Evolutionary conservation across 2,329 filamentous ascomycete species (phyloP).

Genomic region (Emergomyces pasteurianus): DNA sequence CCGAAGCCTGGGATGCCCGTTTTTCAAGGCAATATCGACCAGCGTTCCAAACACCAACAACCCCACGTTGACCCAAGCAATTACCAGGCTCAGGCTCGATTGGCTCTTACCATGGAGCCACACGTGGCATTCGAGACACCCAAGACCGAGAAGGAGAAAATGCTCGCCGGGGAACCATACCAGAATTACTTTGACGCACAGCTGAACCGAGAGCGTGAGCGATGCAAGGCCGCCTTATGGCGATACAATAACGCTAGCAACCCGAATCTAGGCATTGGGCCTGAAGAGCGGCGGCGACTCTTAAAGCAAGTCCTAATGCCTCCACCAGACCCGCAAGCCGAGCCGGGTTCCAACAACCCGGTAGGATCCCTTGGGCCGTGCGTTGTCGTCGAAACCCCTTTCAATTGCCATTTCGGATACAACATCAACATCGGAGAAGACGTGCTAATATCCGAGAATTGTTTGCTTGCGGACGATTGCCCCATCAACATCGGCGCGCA

Average conservation of each 20-base stretch:
- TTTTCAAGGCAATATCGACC: slow-evolving; percentile 27
- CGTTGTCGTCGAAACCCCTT: slow-evolving; percentile 73
- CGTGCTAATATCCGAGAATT: slow-evolving; percentile 71
- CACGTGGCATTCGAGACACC: slow-evolving; percentile 28
- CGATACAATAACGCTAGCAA: slow-evolving; percentile 77
- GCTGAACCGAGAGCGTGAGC: slow-evolving; percentile 70
- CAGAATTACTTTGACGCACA: slow-evolving; percentile 60
- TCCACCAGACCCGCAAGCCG: slow-evolving; percentile 20
- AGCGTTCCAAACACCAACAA: slow-evolving; percentile 22
- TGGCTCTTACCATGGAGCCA: slow-evolving; percentile 32
- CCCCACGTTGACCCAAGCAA: slow-evolving; percentile 27
- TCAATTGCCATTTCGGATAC: slow-evolving; percentile 90
- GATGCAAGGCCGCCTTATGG: slow-evolving; percentile 70
- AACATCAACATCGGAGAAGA: slow-evolving; percentile 82
- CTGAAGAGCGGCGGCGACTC: slow-evolving; percentile 30
- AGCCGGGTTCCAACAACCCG: slow-evolving; percentile 41
- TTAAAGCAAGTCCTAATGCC: slow-evolving; percentile 29
- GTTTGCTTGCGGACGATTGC: slow-evolving; percentile 76
- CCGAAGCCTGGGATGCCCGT: slow-evolving; percentile 26
- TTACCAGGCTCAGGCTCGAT: slow-evolving; percentile 31
- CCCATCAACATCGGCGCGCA: slow-evolving; percentile 66
- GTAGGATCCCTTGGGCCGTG: slow-evolving; percentile 57
- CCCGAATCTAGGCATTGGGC: slow-evolving; percentile 57
- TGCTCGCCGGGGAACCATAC: slow-evolving; percentile 71
- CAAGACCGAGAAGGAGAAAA: slow-evolving; percentile 74